A percentile compares a stretch with the other conserved stretches of the same genome.
These are phyloP conservation scores for Lichtheimia hyalospora DNA, from an alignment of 371 early-diverging fungal genomes.

Conservation along the genomic window DNA sequence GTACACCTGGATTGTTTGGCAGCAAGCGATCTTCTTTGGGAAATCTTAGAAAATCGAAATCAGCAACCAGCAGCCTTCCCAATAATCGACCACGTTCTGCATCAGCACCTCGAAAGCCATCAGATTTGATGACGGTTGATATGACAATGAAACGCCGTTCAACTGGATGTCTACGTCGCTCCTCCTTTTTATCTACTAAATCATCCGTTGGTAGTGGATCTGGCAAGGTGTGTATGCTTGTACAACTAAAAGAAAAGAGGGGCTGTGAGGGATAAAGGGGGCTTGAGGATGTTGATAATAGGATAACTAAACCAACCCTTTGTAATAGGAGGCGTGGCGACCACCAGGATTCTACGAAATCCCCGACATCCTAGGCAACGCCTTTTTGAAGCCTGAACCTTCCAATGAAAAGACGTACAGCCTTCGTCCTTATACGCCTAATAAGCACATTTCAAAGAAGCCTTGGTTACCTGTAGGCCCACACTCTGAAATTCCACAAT, in stretches of 20 bases:
- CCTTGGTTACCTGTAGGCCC: constrained; percentile 44
- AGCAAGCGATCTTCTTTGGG: constrained; percentile 35
- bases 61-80: constrained; percentile 31
- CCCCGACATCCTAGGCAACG: constrained; percentile 33
- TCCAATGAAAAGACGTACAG: constrained; percentile 22
- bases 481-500: constrained; percentile 36
- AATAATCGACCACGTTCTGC: constrained; percentile 4
- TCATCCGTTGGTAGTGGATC: constrained; percentile 1
- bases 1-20: constrained; percentile 16
- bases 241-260: neutral
- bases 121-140: constrained; percentile 14
- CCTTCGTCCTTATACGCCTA: constrained; percentile 27
- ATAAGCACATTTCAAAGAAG: constrained; percentile 42
- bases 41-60: constrained; percentile 38
- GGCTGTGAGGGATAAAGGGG: neutral
- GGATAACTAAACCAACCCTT: neutral
- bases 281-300: neutral
- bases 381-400: constrained; percentile 36
- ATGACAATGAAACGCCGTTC: constrained; percentile 44
- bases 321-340: constrained; percentile 18
- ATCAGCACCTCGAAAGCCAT: constrained; percentile 3
- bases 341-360: constrained; percentile 32
- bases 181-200: constrained; percentile 21
- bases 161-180: constrained; percentile 40
- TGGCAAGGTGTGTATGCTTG: constrained; percentile 9